Evolutionary conservation across 768 basidiomycete genomes (phyloP), one percentile per base, ranked within the genome.

Genomic region (Pleurotus djamor): DNA sequence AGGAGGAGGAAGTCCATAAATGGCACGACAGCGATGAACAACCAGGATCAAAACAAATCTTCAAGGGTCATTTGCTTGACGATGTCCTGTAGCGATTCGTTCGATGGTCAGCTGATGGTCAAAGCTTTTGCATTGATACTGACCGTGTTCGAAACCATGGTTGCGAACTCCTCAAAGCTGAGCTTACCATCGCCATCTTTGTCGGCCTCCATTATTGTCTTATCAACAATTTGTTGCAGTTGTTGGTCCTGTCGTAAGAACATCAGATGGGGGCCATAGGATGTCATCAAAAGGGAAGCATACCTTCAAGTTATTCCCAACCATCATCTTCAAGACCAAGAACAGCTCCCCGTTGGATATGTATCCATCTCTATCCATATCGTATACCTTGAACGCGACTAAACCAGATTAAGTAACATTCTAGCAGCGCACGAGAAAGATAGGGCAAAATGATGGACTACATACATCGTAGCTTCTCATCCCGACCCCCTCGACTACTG

Each of bases 341-440:
- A 98, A 99, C 34, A 99, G 85, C 74, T 99, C 97, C 58, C 97
- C 97, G 68, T 99, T 99, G 10, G 95, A 97, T 72, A 99, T 99
- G 75, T 75, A 99, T 6, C 94, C 95, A 69, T 99, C 97, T 54
- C 97, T 84, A 72, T 99, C 97, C 70, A 99, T 93, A 70, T 99
- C 97, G 67, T 99, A 99, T 52, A 99, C 97, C 72, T 98, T 98
- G 86, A 99, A 99, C 28, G 97, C 97, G 69, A 99, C 97, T 99
- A 47, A 47, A 47, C n/a, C 10, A 47, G n/a, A 43, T 44, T 32
- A 33, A 33, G 57, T 48, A n/a, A 38, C 59, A 12, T n/a, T 10
- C 13, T 5, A 45, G 41, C 6, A 38, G 13, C 36, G 1, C n/a
- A 35, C 48, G 41, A 16, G 52, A 60, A 38, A 64, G 58, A 41